Base-by-base conservation (phyloP, 106 monocot species). In the Apostasia ramifera region DNA sequence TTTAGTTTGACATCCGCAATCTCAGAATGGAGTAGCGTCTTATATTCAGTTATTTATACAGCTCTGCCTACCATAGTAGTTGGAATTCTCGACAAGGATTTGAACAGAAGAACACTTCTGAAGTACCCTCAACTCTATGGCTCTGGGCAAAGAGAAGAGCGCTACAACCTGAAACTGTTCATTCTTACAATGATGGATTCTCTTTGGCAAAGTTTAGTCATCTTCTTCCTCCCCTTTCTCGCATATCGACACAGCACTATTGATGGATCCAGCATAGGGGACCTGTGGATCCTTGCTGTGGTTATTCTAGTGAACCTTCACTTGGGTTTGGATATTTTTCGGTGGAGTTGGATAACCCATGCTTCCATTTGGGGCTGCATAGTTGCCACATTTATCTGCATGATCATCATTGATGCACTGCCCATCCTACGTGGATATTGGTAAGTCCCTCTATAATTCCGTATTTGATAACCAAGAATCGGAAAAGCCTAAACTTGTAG, bases 291-390 rank as follows among this genome's bases (percentile, higher is more conserved):
- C 1, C 80, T 98, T 45, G 87, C 81, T 2, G 77, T 90, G 15
- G 98, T 98, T 59, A 81, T 90, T 39, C 63, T 98, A 14, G 98
- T 93, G 40, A 98, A 93, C 15, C 40, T 92, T 72, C 98, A 93
- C 74, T 57, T 98, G 68, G 89, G 85, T 65, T 81, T 98, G 86
- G 92, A 98, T 55, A 78, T 93, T 10, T 83, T 87, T 45, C 47
- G 97, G 60, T 98, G 97, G 97, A 85, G 77, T 71, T 98, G 98
- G 98, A 76, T 90, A 11, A 73, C 80, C 1, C 98, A 93, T 72
- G 79, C 66, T 26, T 64, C 86, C 39, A 78, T 93, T 26, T 98
- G 98, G 98, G 98, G 98, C 0, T 86, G 81, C 65, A 84, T 78
- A 7, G 68, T 73, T 70, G 82, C 82, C 2, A 87, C 91, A 11